These are phyloP conservation scores for Pseudogymnoascus destructans DNA, from an alignment of 2,329 filamentous ascomycete genomes.

Conservation along the genomic window DNA sequence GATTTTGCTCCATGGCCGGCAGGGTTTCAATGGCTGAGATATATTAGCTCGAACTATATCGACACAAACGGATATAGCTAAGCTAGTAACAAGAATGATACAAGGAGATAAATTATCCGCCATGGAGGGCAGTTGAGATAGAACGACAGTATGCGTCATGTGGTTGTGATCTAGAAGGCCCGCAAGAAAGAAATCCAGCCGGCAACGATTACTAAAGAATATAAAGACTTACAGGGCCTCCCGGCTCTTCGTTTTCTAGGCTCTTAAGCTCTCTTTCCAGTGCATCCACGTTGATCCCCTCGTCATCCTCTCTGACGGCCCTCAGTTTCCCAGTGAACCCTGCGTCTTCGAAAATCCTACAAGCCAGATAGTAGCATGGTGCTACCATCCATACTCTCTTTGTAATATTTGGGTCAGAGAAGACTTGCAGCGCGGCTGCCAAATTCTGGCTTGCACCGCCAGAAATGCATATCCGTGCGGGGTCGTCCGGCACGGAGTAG, in stretches of 20 bases:
- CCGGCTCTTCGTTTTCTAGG: constrained; percentile 12
- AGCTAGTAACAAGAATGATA: background rate
- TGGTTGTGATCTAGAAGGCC: background rate
- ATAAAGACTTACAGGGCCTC: constrained; percentile 11
- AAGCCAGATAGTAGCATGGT: constrained; percentile 53
- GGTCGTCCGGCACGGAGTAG: constrained; percentile 32
- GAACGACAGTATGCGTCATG: background rate
- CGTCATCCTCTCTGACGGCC: constrained; percentile 48
- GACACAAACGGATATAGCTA: background rate
- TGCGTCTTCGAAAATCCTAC: constrained; percentile 51
- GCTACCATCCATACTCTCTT: constrained; percentile 51
- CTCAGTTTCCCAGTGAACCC: constrained; percentile 44
- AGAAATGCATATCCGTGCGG: constrained; percentile 46
- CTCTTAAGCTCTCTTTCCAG: constrained; percentile 34
- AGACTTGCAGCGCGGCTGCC: constrained; percentile 47
- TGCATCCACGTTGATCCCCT: constrained; percentile 46
- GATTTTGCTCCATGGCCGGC: constrained; percentile 38
- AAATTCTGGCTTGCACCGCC: constrained; percentile 56
- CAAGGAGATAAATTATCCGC: background rate
- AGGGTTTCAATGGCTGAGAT: constrained; percentile 8
- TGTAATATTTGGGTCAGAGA: constrained; percentile 51
- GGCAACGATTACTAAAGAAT: background rate
- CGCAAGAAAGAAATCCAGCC: background rate
- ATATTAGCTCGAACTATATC: background rate
- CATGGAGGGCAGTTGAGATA: background rate